A percentile compares a stretch with the other conserved stretches of the same genome.
These are phyloP conservation scores for Penicillium chermesinum DNA, from an alignment of 495 filamentous ascomycete species.

Conservation along the genomic window DNA sequence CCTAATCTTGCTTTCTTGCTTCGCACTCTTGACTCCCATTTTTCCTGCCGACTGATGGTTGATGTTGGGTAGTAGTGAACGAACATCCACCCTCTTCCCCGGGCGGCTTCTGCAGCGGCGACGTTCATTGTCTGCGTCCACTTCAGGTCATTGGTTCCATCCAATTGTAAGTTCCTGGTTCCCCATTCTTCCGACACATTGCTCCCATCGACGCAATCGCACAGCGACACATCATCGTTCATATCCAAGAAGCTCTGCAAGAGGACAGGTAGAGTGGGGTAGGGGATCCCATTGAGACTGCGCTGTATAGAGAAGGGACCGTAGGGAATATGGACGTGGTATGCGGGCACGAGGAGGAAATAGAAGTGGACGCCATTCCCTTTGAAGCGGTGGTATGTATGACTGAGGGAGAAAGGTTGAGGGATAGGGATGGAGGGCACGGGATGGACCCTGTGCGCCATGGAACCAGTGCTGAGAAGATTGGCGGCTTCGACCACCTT, in stretches of 20 bases:
- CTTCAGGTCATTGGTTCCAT: conserved; percentile 29
- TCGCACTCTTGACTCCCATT: conserved; percentile 23
- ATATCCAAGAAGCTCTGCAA: conserved; percentile 35
- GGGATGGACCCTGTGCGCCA: conserved; percentile 14
- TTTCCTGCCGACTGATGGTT: conserved; percentile 21
- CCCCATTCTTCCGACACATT: conserved; percentile 38
- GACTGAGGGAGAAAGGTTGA: conserved; percentile 24
- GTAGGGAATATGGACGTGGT: conserved; percentile 26
- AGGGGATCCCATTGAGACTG: conserved; percentile 32
- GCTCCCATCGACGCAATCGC: conserved; percentile 34
- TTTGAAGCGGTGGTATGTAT: conserved; percentile 33
- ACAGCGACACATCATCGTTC: conserved; percentile 27
- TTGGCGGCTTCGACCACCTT: conserved; percentile 14
- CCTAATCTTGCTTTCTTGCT: conserved; percentile 23
- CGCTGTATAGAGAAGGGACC: conserved; percentile 25
- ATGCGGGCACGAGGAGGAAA: conserved; percentile 29
- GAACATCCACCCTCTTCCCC: conserved; percentile 23
- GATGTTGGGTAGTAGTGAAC: conserved; percentile 22
- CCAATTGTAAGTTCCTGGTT: conserved; percentile 25
- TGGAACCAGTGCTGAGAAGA: conserved; percentile 9
- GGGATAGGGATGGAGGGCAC: conserved; percentile 14
- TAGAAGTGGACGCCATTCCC: conserved; percentile 26
- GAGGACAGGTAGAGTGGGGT: conserved; percentile 28
- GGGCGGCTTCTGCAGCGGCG: conserved; percentile 11
- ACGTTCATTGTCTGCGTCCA: conserved; percentile 28